Evolutionary conservation across 176 grass and related monocot genomes (phyloP).

Genomic region (Eleusine coracana): DNA sequence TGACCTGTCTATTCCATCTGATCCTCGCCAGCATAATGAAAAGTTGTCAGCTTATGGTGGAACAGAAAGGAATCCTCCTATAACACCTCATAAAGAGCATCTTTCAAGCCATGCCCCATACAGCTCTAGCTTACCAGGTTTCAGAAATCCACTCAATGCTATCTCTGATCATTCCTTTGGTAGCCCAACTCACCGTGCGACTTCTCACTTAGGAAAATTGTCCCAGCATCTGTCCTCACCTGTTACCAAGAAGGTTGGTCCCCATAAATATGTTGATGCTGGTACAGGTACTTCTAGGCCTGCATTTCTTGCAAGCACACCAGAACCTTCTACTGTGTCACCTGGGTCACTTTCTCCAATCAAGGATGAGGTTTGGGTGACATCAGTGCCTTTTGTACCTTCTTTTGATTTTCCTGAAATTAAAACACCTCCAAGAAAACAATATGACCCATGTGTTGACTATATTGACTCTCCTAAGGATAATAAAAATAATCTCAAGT

Average conservation of each 20-base stretch:
- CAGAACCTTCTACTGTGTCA: conserved; percentile 14
- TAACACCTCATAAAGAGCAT: conserved; percentile 43
- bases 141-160: conserved; percentile 35
- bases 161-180: conserved; percentile 35
- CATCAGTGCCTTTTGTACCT: conserved; percentile 76
- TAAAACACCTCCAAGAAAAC: conserved; percentile 38
- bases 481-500: conserved; percentile 46
- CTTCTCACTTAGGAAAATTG: conserved; percentile 36
- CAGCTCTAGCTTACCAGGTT: conserved; percentile 40
- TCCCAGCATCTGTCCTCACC: conserved; percentile 33
- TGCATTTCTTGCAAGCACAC: conserved; percentile 29
- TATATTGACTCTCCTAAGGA: conserved; percentile 42
- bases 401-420: conserved; percentile 46
- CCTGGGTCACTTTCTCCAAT: conserved; percentile 40
- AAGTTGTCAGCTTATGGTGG: conserved; percentile 42
- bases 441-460: conserved; percentile 60
- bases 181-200: conserved; percentile 41
- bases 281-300: conserved; percentile 39
- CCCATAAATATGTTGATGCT: conserved; percentile 20
- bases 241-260: conserved; percentile 33
- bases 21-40: conserved; percentile 25
- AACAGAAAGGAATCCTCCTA: conserved; percentile 30
- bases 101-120: conserved; percentile 24
- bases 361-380: conserved; percentile 56
- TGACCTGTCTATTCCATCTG: conserved; percentile 32